phyloP scores from a whole-genome alignment of 331 rosid species.

The Ulmus americana region DNA sequence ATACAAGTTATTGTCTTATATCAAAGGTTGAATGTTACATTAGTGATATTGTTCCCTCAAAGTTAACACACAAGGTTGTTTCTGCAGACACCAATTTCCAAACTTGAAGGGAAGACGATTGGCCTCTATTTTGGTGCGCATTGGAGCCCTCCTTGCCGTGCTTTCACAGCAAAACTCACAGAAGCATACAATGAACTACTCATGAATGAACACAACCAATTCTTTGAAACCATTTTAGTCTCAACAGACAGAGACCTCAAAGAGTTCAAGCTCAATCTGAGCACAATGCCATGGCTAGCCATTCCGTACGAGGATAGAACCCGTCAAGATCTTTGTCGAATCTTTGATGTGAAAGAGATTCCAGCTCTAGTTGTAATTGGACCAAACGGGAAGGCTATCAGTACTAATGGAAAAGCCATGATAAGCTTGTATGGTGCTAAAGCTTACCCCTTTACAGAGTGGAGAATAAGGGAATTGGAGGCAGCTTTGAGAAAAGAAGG shows the following conservation, averaged over 20 bases:
- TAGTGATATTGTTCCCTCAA: too few species aligned
- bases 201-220: slow-evolving; percentile 24
- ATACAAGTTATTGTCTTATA: too few species aligned
- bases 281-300: slow-evolving; percentile 80
- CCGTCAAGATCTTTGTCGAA: slow-evolving; percentile 67
- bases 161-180: slow-evolving; percentile 61
- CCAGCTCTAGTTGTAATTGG: slow-evolving; percentile 72
- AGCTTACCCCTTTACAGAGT: slow-evolving; percentile 78
- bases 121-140: slow-evolving; percentile 79
- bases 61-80: neutral
- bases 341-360: slow-evolving; percentile 60
- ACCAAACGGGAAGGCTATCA: slow-evolving; percentile 55
- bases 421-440: slow-evolving; percentile 65
- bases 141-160: slow-evolving; percentile 85
- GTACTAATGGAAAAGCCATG: slow-evolving; percentile 51
- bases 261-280: slow-evolving; percentile 52
- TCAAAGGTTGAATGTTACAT: too few species aligned
- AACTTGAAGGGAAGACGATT: slow-evolving; percentile 66
- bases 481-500: slow-evolving; percentile 63
- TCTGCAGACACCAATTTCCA: slow-evolving; percentile 47
- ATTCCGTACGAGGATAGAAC: slow-evolving; percentile 65
- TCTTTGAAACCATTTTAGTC: slow-evolving; percentile 59
- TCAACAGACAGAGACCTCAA: slow-evolving; percentile 70
- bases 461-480: slow-evolving; percentile 57
- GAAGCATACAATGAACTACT: slow-evolving; percentile 60